phyloP scores from a whole-genome alignment of 1,139 yeast genomes.

The Spencermartinsiella ligniputridi region DNA sequence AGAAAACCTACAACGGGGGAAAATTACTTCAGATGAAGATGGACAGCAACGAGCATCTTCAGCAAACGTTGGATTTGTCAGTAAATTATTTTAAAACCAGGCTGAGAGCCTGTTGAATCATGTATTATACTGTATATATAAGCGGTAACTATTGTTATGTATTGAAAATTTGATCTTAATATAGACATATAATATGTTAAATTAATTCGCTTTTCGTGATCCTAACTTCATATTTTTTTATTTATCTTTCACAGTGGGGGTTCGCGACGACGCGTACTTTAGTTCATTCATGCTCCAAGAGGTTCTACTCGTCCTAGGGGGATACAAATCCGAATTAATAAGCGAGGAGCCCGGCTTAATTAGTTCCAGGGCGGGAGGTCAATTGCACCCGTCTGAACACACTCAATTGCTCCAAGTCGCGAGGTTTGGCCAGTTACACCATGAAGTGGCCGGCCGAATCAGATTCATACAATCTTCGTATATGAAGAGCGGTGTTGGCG shows the following conservation, averaged over 20 bases:
- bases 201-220: no score
- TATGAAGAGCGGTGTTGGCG: constrained; percentile 6
- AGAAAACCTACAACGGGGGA: constrained; percentile 15
- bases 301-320: constrained; percentile 23
- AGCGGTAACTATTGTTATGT: no score
- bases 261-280: no score
- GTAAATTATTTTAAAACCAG: constrained; percentile 19
- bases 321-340: constrained; percentile 22
- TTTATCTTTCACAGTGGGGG: no score
- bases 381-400: constrained; percentile 20
- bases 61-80: constrained; percentile 22
- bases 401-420: constrained; percentile 20
- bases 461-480: constrained; percentile 15
- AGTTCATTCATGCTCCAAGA: constrained; percentile 27
- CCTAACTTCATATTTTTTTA: no score
- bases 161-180: neutral
- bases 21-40: constrained; percentile 28
- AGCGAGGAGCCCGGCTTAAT: constrained; percentile 9
- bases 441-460: constrained; percentile 11
- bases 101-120: constrained; percentile 10
- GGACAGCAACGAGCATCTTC: constrained; percentile 23
- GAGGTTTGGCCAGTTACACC: constrained; percentile 18
- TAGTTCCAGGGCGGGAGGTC: neutral
- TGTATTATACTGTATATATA: no score
- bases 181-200: no score